Conservation (phyloP, 305 asterid genomes). For the Fraxinus floribunda region DNA sequence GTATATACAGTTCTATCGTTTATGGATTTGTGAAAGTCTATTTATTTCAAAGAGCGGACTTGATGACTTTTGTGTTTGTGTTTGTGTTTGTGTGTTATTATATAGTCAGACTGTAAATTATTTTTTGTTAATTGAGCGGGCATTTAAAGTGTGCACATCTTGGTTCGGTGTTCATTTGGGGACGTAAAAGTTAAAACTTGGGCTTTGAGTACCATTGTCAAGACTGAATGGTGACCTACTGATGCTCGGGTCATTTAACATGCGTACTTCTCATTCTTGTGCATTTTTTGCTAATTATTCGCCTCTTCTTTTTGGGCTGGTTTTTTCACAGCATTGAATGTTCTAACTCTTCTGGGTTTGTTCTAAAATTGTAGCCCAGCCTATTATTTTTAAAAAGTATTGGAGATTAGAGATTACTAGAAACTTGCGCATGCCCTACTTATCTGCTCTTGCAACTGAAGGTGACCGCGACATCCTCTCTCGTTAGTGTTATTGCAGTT, state of each 20-base stretch:
- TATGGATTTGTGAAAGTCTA: background rate
- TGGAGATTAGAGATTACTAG: background rate
- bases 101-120: background rate
- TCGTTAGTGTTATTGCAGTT: background rate
- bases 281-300: background rate
- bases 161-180: background rate
- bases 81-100: background rate
- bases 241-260: background rate
- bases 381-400: background rate
- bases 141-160: background rate
- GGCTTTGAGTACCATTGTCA: background rate
- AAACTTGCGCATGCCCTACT: background rate
- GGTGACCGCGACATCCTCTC: background rate
- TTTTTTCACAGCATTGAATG: background rate
- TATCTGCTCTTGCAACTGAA: background rate
- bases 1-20: constrained; percentile 19
- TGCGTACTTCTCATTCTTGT: background rate
- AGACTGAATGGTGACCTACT: background rate
- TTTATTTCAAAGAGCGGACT: background rate
- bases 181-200: background rate
- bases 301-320: background rate
- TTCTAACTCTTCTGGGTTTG: background rate
- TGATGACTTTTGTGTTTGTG: background rate
- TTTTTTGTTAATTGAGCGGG: background rate
- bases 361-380: background rate